Evolutionary conservation across 257 asterid genomes (phyloP).

Genomic region (Gynochthodes officinalis): DNA sequence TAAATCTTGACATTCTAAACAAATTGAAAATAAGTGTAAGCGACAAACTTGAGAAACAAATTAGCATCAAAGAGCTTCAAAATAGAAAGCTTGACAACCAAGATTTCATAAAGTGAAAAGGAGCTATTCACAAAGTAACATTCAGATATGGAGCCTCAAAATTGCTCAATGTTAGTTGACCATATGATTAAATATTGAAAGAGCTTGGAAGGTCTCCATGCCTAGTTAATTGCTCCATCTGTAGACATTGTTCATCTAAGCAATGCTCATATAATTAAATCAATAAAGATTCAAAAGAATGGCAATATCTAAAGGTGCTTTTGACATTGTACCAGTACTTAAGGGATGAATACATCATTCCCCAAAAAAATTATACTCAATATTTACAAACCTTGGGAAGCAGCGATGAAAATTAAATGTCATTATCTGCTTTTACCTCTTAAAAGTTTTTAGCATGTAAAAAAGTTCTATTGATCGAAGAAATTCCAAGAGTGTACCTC

Average conservation of each 20-base stretch:
- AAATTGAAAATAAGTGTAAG: not conserved
- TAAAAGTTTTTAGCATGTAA: not conserved
- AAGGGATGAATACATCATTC: not conserved
- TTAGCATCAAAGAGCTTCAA: not conserved
- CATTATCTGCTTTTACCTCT: not conserved
- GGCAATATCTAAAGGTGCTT: not conserved
- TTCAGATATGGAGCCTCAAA: not conserved
- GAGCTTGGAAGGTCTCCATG: not conserved
- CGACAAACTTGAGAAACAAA: too few relatives aligned
- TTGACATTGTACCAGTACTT: not conserved
- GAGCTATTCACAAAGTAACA: not conserved
- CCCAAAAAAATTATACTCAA: not conserved
- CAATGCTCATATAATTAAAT: not conserved
- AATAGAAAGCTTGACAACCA: not conserved
- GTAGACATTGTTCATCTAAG: not conserved
- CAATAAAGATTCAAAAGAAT: not conserved
- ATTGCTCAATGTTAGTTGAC: not conserved
- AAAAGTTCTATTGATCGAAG: not conserved
- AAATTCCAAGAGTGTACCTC: not conserved
- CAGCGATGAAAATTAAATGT: not conserved
- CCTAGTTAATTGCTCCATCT: not conserved
- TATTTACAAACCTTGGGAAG: not conserved
- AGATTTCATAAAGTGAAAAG: not conserved
- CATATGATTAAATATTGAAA: not conserved
- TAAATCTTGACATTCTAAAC: not conserved